phyloP scores from a whole-genome alignment of 2,329 filamentous ascomycete genomes.

The Pseudogymnoascus sp. region DNA sequence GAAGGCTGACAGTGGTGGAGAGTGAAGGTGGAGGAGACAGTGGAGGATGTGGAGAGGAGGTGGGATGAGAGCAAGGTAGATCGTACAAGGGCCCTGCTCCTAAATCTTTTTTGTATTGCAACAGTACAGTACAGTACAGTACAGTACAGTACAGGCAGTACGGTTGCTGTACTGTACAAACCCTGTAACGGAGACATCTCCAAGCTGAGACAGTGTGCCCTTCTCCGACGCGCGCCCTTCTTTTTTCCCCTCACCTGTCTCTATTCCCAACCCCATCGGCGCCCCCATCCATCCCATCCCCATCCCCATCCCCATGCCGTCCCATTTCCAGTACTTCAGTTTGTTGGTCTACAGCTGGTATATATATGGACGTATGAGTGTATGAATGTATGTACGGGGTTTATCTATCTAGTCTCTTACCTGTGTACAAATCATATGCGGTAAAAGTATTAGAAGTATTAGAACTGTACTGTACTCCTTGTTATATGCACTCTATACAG shows the following conservation, averaged over 20 bases:
- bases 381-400: background rate
- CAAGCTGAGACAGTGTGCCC: background rate
- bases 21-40: background rate
- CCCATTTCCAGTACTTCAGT: too few relatives aligned
- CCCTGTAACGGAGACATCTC: background rate
- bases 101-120: background rate
- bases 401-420: background rate
- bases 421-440: background rate
- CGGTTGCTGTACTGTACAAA: background rate
- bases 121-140: background rate
- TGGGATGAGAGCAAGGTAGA: background rate
- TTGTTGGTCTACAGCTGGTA: background rate
- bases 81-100: background rate
- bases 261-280: background rate
- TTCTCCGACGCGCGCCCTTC: background rate
- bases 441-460: background rate
- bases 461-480: background rate
- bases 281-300: background rate
- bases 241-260: background rate
- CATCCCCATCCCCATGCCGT: background rate
- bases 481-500: background rate
- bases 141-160: background rate
- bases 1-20: background rate
- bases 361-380: background rate
- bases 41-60: background rate